Evolutionary conservation across 257 asterid species (phyloP), one percentile per base, ranked within the genome.

Genomic region (Nicotiana paniculata): DNA sequence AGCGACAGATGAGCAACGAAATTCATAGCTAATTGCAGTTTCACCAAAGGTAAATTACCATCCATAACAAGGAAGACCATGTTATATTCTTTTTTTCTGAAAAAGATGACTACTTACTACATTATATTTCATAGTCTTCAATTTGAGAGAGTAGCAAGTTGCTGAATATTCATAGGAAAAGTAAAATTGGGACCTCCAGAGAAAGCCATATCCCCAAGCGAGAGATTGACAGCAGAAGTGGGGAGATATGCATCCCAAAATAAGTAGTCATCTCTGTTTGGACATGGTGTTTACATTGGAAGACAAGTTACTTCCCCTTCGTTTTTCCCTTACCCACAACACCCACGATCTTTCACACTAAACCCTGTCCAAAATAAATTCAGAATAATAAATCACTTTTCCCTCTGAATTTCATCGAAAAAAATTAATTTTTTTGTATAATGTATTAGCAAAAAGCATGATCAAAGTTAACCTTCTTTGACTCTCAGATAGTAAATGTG

Each of bases 221-320:
- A 64, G 43, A 87, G 83, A 63, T 95, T 95, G 0, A 93, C 98
- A 1, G 99, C 99, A 65, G 86, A 95, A 3, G 99, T 93, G 1
- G 98, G 99, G 81, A 93, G 98, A 81, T 91, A 95, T 3, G 99
- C 99, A 53, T 95, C 99, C 98, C 99, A 95, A 82, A 93, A 93
- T 46, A 95, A 82, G 79, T 90, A 95, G 24, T 78, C 83, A 12
- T 86, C 82, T 87, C 98, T 85, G 17, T 91, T 65, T 1, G 84
- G 87, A 76, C 99, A 95, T 24, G 99, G 98, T 15, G 80, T 87
- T 82, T 92, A 95, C 28, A 89, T 77, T 43, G 98, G 99, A 65
- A 95, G 94, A 51, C 99, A 95, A 28, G 99, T 93, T 30, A 95
- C 88, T 77, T 95, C 93, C 16, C 99, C 99, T 43, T 91, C 83